Percentiles rank a stretch among this genome's conserved stretches.
These are phyloP conservation scores for Penicillium freii DNA, from an alignment of 2,329 filamentous ascomycete species.

Conservation along the genomic window DNA sequence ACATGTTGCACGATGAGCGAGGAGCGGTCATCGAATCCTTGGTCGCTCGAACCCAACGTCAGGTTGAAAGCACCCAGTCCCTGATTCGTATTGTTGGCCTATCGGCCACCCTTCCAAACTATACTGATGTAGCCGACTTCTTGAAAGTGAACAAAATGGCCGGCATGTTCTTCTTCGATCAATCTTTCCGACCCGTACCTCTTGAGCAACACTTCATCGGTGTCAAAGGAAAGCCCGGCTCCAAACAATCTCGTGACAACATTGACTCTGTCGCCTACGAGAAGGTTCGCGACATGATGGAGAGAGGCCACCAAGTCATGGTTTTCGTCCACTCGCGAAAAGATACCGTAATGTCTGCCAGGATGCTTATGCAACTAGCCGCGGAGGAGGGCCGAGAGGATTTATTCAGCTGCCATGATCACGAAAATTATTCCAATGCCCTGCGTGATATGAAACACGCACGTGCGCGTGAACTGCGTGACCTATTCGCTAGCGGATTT, in stretches of 20 bases:
- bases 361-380: conserved; percentile 82
- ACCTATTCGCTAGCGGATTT: conserved; percentile 84
- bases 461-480: conserved; percentile 80
- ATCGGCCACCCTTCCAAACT: conserved; percentile 94
- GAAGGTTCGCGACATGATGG: conserved; percentile 91
- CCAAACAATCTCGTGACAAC: conserved; percentile 80
- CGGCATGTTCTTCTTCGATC: conserved; percentile 95
- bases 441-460: conserved; percentile 81
- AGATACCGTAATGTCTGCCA: conserved; percentile 86
- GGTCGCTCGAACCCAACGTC: conserved; percentile 88
- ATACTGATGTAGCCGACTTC: conserved; percentile 94
- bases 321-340: conserved; percentile 97
- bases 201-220: conserved; percentile 97
- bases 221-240: conserved; percentile 81
- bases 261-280: conserved; percentile 85
- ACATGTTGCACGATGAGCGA: conserved; percentile 98
- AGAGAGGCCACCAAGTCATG: conserved; percentile 94
- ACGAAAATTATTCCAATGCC: conserved; percentile 77
- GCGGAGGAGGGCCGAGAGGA: conserved; percentile 74
- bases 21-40: conserved; percentile 94
- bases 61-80: conserved; percentile 97
- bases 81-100: conserved; percentile 94
- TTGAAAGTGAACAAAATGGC: conserved; percentile 91
- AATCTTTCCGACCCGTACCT: conserved; percentile 91
- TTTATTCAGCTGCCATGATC: conserved; percentile 75